A percentile compares a stretch with the other conserved stretches of the same genome.
Conservation (phyloP, 2,329 filamentous ascomycete genomes). For the Davidsoniella eucalypti region DNA sequence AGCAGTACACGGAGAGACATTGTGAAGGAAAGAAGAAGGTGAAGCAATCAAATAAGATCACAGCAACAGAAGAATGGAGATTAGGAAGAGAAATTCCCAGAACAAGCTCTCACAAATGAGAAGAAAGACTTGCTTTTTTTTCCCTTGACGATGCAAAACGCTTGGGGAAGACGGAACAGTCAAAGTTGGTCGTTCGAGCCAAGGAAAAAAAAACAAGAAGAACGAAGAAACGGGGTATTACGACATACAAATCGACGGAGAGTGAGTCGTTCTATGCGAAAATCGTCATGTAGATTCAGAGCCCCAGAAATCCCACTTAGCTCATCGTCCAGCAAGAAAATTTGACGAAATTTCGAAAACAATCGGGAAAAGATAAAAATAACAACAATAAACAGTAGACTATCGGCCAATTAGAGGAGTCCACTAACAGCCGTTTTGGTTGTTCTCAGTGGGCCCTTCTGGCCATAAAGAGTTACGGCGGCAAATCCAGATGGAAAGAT, state of each 20-base stretch:
- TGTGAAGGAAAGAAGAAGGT: background rate
- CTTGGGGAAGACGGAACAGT: background rate
- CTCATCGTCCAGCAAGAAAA: slow-evolving; percentile 2
- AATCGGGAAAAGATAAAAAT: background rate
- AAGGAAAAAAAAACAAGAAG: slow-evolving; percentile 1
- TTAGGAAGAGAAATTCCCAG: slow-evolving; percentile 3
- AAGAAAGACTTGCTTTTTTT: too few species aligned
- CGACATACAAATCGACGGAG: background rate
- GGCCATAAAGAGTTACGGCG: too few species aligned
- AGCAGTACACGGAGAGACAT: slow-evolving; percentile 48
- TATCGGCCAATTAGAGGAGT: background rate
- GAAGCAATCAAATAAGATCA: slow-evolving; percentile 1
- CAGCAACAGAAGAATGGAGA: background rate
- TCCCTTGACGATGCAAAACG: too few species aligned
- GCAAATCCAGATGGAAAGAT: too few species aligned
- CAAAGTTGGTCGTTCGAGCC: background rate
- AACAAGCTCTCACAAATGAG: background rate
- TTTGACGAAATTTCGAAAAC: background rate
- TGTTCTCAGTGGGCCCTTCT: too few species aligned
- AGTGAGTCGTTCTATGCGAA: background rate
- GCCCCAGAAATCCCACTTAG: background rate
- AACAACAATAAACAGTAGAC: background rate
- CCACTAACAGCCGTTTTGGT: background rate
- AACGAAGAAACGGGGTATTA: background rate
- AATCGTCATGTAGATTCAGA: background rate